These are phyloP conservation scores for Aspergillus awamori DNA, from an alignment of 2,329 filamentous ascomycete species.

Conservation along the genomic window DNA sequence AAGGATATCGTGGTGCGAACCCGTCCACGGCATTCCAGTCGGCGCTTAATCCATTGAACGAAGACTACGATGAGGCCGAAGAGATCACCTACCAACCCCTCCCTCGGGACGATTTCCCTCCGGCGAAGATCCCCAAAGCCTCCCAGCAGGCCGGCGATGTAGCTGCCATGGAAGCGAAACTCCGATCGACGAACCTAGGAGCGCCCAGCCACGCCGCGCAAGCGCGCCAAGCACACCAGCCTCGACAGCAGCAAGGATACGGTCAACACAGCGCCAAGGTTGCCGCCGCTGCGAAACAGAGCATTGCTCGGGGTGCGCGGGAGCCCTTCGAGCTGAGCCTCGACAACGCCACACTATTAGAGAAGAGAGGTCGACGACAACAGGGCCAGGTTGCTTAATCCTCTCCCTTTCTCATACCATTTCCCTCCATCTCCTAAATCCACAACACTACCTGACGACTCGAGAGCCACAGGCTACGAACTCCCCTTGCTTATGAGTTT, in stretches of 20 bases:
- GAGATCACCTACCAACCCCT: conserved; percentile 30
- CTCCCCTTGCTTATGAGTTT: conserved; percentile 17
- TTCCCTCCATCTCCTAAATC: conserved; percentile 5
- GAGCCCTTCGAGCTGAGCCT: conserved; percentile 90
- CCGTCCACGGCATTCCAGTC: conserved; percentile 61
- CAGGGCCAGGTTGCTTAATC: conserved; percentile 34
- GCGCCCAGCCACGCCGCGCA: conserved; percentile 64
- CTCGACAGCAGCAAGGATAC: conserved; percentile 66
- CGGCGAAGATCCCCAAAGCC: conserved; percentile 67
- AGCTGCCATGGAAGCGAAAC: conserved; percentile 78
- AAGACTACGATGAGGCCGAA: conserved; percentile 65
- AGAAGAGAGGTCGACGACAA: conserved; percentile 60
- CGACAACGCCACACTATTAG: conserved; percentile 85
- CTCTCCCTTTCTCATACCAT: not conserved
- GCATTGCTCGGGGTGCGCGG: conserved; percentile 72
- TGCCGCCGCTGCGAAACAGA: conserved; percentile 79
- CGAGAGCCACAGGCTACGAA: conserved; percentile 11
- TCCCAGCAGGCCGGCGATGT: conserved; percentile 62
- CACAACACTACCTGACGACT: not conserved
- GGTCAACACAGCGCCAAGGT: conserved; percentile 86
- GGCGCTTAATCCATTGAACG: conserved; percentile 66
- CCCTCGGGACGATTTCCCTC: conserved; percentile 42
- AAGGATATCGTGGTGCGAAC: conserved; percentile 65
- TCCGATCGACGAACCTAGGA: conserved; percentile 78
- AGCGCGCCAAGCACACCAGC: conserved; percentile 59